Evolutionary conservation across 2,329 filamentous ascomycete species (phyloP), one percentile per base, ranked within the genome.

Genomic region (Diaporthe citriasiana): DNA sequence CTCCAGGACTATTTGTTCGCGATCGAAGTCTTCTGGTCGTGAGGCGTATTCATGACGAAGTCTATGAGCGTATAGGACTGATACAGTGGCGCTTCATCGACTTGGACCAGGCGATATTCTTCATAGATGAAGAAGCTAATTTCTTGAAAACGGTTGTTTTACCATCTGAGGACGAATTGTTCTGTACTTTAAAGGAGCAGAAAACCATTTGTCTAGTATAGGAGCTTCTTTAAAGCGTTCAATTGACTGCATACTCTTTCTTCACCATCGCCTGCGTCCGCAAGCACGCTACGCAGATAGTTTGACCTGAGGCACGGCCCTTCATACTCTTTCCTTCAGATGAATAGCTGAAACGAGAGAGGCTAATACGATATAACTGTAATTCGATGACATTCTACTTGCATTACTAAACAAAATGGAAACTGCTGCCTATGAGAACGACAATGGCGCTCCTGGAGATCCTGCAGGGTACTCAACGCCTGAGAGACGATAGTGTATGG

Each of bases 71-170:
- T 25, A 12, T 60, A 30, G 57, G 57, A 15, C 12, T 60, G 38
- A 60, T 60, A 27, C 38, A 60, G 17, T 42, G 57, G 38, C 57
- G 42, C 30, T 60, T 60, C 22, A 40, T 60, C 4, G 57, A 60
- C 38, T 60, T 45, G 10, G 59, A 47, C 27, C 59, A 47, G 3
- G 0, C 59, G 2, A 33, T 65, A 3, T 47, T 65, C 27, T 65
- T 65, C 15, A 33, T 47, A 5, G 40, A 65, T 25, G 59, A 15
- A 19, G 42, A 65, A 4, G 40, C 3, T 6, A 19, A 15, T 4
- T n/a, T 47, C 7, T 13, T 65, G 40, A 10, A n/a, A 6, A 2
- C 19, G 27, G 40, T 47, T n/a, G 8, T 9, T 9, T 9, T 65
- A 25, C 59, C 59, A 17, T 10, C 25, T 17, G 40, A 65, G 25